These are phyloP conservation scores for Hordeum vulgare DNA, from an alignment of 176 grass and related monocot genomes.

Conservation along the genomic window DNA sequence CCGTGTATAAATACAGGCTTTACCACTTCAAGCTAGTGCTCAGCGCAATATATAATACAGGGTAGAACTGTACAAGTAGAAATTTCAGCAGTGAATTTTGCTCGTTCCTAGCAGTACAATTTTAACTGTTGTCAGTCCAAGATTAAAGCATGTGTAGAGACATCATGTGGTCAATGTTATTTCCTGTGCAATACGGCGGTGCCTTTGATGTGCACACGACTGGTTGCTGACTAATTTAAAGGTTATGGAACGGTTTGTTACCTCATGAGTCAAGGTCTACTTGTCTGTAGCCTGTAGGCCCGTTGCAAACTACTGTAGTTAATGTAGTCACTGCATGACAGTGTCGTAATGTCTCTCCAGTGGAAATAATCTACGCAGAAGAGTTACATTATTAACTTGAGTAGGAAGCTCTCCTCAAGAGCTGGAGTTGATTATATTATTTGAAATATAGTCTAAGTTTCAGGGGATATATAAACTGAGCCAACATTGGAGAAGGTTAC, in stretches of 20 bases:
- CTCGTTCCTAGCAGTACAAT: background rate
- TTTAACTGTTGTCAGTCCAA: background rate
- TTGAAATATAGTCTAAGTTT: too few species aligned
- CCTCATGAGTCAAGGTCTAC: background rate
- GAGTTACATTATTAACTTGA: too few species aligned
- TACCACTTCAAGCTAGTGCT: background rate
- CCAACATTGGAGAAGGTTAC: too few species aligned
- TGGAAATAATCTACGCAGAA: too few species aligned
- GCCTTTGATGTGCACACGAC: background rate
- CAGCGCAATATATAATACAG: background rate
- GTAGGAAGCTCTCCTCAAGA: too few species aligned
- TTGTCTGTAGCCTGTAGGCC: too few species aligned
- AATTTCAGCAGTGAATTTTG: background rate
- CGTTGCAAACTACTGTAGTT: too few species aligned
- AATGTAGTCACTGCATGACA: too few species aligned
- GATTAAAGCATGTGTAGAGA: background rate
- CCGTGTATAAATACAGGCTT: background rate
- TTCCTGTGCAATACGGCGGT: background rate
- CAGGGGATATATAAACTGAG: too few species aligned
- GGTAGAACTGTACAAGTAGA: background rate
- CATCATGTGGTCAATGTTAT: background rate
- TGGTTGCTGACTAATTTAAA: background rate
- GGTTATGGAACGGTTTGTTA: background rate
- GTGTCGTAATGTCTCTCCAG: too few species aligned
- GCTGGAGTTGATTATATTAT: too few species aligned